A percentile compares a stretch with the other conserved stretches of the same genome.
Conservation (phyloP, 805 yeast species). For the Sporopachydermia quercuum region DNA sequence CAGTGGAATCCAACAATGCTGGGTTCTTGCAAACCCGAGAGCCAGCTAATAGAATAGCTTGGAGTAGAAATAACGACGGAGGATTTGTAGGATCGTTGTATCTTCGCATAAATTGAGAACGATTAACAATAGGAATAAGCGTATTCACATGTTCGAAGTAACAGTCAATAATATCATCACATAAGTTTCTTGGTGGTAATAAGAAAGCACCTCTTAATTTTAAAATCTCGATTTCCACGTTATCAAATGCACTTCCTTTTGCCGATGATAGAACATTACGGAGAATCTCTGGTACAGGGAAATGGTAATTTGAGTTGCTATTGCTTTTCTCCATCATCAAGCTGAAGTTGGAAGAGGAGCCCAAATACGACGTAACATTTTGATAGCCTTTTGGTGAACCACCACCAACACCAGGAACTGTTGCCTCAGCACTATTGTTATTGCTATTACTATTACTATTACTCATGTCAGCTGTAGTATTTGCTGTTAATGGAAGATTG, state of each 20-base stretch:
- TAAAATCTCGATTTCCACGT: slow-evolving; percentile 50
- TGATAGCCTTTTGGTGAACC: no score
- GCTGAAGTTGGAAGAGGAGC: slow-evolving; percentile 34
- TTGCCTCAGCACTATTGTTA: slow-evolving; percentile 9
- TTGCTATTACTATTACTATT: slow-evolving; percentile 5
- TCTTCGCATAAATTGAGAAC: slow-evolving; percentile 42
- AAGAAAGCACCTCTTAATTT: slow-evolving; percentile 55
- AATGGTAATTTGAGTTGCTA: slow-evolving; percentile 28
- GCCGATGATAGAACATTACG: slow-evolving; percentile 14
- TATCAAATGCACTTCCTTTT: slow-evolving; percentile 24
- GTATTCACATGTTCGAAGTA: slow-evolving; percentile 59
- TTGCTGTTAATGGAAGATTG: slow-evolving; percentile 7
- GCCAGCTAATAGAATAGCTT: slow-evolving; percentile 56
- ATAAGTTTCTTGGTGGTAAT: slow-evolving; percentile 44
- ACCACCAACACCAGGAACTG: not conserved
- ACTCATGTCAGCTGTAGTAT: slow-evolving; percentile 9
- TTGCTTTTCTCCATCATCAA: slow-evolving; percentile 32
- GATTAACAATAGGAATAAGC: slow-evolving; percentile 50
- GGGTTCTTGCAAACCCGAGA: slow-evolving; percentile 45
- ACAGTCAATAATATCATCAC: slow-evolving; percentile 42
- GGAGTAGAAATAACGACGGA: slow-evolving; percentile 51
- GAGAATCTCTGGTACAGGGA: slow-evolving; percentile 14
- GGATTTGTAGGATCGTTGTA: slow-evolving; percentile 39
- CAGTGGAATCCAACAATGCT: slow-evolving; percentile 29
- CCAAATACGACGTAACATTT: slow-evolving; percentile 38